A percentile compares a stretch with the other conserved stretches of the same genome.
These are phyloP conservation scores for Trichoderma sp. DNA, from an alignment of 2,329 filamentous ascomycete species.

Conservation along the genomic window DNA sequence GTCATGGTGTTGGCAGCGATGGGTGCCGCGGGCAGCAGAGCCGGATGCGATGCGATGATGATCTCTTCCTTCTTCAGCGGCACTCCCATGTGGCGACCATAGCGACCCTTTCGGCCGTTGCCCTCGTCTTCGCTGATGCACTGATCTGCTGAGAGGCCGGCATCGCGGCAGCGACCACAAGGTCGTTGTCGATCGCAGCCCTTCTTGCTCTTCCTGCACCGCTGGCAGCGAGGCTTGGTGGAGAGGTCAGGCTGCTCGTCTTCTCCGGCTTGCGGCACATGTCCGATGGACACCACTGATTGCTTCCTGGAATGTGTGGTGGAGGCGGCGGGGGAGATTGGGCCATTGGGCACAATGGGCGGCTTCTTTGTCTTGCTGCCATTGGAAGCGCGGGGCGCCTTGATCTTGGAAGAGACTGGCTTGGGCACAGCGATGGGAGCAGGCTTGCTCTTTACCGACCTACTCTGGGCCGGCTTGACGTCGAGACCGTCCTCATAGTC, in stretches of 20 bases:
- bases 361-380: constrained; percentile 53
- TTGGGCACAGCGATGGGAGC: constrained; percentile 31
- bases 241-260: constrained; percentile 92
- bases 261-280: constrained; percentile 57
- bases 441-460: constrained; percentile 41
- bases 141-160: constrained; percentile 86
- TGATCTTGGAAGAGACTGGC: constrained; percentile 41
- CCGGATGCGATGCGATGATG: constrained; percentile 35
- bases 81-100: constrained; percentile 70
- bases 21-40: constrained; percentile 45
- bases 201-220: constrained; percentile 99
- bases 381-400: constrained; percentile 40
- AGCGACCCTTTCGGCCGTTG: constrained; percentile 93
- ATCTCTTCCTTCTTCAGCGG: constrained; percentile 58
- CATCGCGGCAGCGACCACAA: constrained; percentile 92
- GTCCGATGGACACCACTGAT: constrained; percentile 61
- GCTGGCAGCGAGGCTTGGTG: constrained; percentile 93
- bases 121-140: constrained; percentile 98
- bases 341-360: constrained; percentile 37
- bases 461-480: constrained; percentile 42
- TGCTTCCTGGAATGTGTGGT: constrained; percentile 73
- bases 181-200: constrained; percentile 95
- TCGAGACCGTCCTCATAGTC: constrained; percentile 36
- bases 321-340: constrained; percentile 61
- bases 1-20: constrained; percentile 34